These are phyloP conservation scores for Reticulascus tulasneorum DNA, from an alignment of 2,329 filamentous ascomycete genomes.

Conservation along the genomic window DNA sequence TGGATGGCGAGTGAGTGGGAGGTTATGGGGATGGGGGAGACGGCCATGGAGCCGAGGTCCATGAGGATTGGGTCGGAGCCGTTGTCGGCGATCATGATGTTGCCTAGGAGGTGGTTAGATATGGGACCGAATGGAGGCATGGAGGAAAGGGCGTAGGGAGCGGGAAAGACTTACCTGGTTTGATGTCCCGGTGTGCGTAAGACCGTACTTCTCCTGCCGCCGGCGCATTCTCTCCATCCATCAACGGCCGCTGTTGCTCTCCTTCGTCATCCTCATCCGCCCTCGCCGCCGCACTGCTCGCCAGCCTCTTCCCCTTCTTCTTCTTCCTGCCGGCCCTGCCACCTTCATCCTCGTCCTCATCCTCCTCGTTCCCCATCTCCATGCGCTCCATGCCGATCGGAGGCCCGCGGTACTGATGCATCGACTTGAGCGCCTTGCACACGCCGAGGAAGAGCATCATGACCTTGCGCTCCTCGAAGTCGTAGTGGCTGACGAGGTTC, in stretches of 20 bases:
- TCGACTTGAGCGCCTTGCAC: slow-evolving; percentile 78
- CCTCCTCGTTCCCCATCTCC: slow-evolving; percentile 45
- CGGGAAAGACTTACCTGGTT: slow-evolving; percentile 67
- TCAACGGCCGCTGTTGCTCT: slow-evolving; percentile 75
- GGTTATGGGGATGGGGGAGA: slow-evolving; percentile 83
- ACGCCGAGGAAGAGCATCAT: slow-evolving; percentile 92
- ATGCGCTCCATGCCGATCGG: slow-evolving; percentile 42
- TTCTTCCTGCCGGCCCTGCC: slow-evolving; percentile 28
- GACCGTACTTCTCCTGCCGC: slow-evolving; percentile 67
- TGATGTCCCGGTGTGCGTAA: slow-evolving; percentile 95
- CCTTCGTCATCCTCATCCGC: slow-evolving; percentile 66
- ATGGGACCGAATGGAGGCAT: neutral
- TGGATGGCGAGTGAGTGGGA: slow-evolving; percentile 86
- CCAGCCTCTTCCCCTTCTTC: slow-evolving; percentile 26
- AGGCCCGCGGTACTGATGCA: slow-evolving; percentile 79
- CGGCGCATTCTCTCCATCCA: slow-evolving; percentile 73
- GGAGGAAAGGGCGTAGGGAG: neutral
- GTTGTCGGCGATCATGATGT: slow-evolving; percentile 97
- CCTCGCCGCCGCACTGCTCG: slow-evolving; percentile 27
- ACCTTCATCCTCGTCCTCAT: slow-evolving; percentile 33
- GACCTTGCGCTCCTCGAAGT: slow-evolving; percentile 81
- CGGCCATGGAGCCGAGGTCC: slow-evolving; percentile 90
- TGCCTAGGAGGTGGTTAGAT: slow-evolving; percentile 47
- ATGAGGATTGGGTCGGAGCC: slow-evolving; percentile 88
- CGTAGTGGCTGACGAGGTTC: slow-evolving; percentile 91